Evolutionary conservation across 352 stramenopile genomes (phyloP).

Genomic region (Phytophthora meadii): DNA sequence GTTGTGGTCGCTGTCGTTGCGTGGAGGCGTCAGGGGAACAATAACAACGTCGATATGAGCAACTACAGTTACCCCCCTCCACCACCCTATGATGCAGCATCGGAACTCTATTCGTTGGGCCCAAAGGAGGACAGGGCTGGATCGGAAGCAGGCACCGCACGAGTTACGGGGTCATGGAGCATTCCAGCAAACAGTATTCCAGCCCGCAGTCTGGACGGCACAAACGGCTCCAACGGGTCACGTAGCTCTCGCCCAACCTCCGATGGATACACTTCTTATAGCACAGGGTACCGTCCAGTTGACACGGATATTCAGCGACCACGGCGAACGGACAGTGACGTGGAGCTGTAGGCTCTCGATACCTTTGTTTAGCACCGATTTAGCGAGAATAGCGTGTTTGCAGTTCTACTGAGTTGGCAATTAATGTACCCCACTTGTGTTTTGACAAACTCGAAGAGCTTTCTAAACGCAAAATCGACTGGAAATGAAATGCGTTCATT

Average conservation of each 20-base stretch:
- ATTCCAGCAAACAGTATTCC: conserved; percentile 27
- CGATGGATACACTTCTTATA: conserved; percentile 29
- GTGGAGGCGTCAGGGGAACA: conserved; percentile 36
- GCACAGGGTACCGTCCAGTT: conserved; percentile 33
- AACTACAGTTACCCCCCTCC: conserved; percentile 60
- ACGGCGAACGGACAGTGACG: conserved; percentile 65
- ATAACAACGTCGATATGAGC: conserved; percentile 28
- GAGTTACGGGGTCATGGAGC: conserved; percentile 32
- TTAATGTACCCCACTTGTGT: too few relatives aligned
- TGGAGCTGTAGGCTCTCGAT: conserved; percentile 52
- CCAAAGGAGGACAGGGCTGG: conserved; percentile 27
- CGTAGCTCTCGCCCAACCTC: conserved; percentile 35
- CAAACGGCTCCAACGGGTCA: conserved; percentile 47
- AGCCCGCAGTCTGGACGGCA: conserved; percentile 47
- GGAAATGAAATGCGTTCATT: too few relatives aligned
- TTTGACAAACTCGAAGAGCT: too few relatives aligned
- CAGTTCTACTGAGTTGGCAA: neutral
- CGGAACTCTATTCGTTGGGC: conserved; percentile 37
- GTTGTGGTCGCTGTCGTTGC: conserved; percentile 49
- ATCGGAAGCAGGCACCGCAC: conserved; percentile 23
- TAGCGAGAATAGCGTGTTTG: neutral
- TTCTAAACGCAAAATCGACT: too few relatives aligned
- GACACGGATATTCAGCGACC: conserved; percentile 30
- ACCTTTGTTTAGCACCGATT: neutral
- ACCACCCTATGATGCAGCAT: conserved; percentile 54